These are phyloP conservation scores for Tetrahymena thermophila DNA, from an alignment of 73 alveolate species.

Conservation along the genomic window DNA sequence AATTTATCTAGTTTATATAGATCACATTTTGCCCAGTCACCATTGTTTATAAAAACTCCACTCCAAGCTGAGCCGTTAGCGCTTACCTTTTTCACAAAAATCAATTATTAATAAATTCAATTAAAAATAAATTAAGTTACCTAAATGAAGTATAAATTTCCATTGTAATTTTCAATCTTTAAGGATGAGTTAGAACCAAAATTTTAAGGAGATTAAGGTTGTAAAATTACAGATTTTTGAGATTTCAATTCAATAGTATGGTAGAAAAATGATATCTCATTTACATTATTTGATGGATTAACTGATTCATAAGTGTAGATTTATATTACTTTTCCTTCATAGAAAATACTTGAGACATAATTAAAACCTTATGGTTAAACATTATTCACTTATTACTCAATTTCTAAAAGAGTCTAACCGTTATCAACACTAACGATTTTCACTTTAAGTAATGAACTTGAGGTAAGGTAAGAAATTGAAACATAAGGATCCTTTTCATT, in stretches of 20 bases:
- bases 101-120: not conserved
- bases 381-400: not conserved
- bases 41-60: not conserved
- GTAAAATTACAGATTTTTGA: not conserved
- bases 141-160: not conserved
- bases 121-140: not conserved
- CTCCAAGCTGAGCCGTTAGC: not conserved
- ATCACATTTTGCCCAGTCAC: not conserved
- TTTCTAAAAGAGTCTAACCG: not conserved
- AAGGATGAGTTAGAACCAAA: not conserved
- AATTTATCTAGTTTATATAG: not conserved
- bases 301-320: not conserved
- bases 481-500: not conserved
- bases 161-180: not conserved
- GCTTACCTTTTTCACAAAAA: not conserved
- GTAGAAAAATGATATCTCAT: not conserved
- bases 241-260: not conserved
- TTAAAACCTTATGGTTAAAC: not conserved
- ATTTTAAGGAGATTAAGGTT: not conserved
- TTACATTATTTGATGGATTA: not conserved
- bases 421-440: not conserved
- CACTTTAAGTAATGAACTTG: not conserved
- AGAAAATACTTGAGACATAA: not conserved
- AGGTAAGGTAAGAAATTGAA: not conserved
- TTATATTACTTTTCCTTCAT: not conserved